Conservation (phyloP, 2,329 filamentous ascomycete species). For the Colletotrichum plurivorum region DNA sequence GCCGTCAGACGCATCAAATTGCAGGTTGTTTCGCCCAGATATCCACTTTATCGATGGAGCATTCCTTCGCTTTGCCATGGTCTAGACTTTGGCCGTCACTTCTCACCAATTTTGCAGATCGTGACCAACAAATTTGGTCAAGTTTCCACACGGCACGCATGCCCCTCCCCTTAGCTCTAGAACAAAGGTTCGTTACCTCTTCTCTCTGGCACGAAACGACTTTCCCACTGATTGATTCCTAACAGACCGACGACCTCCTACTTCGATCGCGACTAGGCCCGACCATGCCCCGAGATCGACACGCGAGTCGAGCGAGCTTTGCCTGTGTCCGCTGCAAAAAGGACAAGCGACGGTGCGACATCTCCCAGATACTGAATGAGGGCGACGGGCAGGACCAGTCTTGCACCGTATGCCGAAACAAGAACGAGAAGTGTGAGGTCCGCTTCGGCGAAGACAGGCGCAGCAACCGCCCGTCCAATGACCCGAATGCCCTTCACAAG, state of each 20-base stretch:
- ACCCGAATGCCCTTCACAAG: constrained; percentile 27
- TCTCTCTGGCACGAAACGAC: too few species aligned
- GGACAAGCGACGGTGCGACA: constrained; percentile 37
- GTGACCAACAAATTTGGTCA: not conserved
- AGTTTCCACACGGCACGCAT: not conserved
- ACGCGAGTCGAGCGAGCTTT: constrained; percentile 37
- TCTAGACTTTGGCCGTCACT: constrained; percentile 4
- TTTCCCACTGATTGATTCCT: too few species aligned
- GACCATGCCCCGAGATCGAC: constrained; percentile 32
- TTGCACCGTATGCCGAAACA: constrained; percentile 34
- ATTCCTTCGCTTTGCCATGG: not conserved
- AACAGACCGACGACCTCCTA: too few species aligned
- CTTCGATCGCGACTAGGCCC: not conserved
- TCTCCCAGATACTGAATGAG: constrained; percentile 24
- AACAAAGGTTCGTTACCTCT: too few species aligned
- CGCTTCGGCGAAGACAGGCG: constrained; percentile 37
- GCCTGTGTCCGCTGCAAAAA: constrained; percentile 38
- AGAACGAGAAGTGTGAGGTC: constrained; percentile 38
- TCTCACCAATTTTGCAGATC: not conserved
- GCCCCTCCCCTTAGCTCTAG: too few species aligned
- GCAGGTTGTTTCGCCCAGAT: constrained; percentile 7
- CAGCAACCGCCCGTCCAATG: constrained; percentile 30
- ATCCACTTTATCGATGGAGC: constrained; percentile 4
- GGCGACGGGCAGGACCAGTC: constrained; percentile 19
- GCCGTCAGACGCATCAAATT: not conserved